These are phyloP conservation scores for Neostapfia colusana DNA, from an alignment of 176 grass and related monocot genomes.

Conservation along the genomic window DNA sequence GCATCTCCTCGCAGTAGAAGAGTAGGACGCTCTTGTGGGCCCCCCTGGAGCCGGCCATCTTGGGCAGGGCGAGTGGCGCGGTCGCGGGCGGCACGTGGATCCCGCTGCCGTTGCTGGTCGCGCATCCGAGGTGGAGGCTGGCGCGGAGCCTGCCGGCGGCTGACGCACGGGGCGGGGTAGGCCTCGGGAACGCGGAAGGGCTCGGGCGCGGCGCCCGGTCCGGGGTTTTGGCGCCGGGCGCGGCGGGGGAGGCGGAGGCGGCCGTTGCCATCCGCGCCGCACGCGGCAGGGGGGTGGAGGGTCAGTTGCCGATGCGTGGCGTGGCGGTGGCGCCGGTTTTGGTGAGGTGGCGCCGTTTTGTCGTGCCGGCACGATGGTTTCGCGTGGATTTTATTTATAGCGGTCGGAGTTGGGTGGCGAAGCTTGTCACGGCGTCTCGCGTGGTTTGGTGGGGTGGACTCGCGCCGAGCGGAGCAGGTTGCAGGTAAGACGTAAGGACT, in stretches of 20 bases:
- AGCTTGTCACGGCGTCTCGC: too few species aligned
- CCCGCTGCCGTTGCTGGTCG: constrained; percentile 32
- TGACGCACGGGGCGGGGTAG: neutral
- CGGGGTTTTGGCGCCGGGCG: too few species aligned
- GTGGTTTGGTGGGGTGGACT: too few species aligned
- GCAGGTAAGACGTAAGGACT: too few species aligned
- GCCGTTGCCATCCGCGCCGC: constrained; percentile 50
- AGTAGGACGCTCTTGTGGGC: constrained; percentile 69
- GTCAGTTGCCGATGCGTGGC: neutral
- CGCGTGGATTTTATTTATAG: constrained; percentile 35
- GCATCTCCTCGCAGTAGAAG: constrained; percentile 97
- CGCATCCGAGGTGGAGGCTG: constrained; percentile 55
- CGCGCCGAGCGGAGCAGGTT: too few species aligned
- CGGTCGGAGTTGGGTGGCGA: neutral
- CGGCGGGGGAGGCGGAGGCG: constrained; percentile 51
- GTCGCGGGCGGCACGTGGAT: constrained; percentile 46
- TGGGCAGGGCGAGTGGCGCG: constrained; percentile 41
- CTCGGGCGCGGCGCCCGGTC: constrained; percentile 17
- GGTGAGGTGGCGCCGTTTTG: neutral
- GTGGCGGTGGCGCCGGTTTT: neutral
- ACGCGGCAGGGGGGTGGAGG: neutral
- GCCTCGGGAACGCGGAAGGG: constrained; percentile 47
- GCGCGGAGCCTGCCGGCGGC: constrained; percentile 41
- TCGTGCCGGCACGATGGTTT: neutral
- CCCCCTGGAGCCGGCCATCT: constrained; percentile 37